Percentiles rank a stretch among this genome's conserved stretches.
These are phyloP conservation scores for Leccinum ochraceum DNA, from an alignment of 768 basidiomycete species.

Conservation along the genomic window DNA sequence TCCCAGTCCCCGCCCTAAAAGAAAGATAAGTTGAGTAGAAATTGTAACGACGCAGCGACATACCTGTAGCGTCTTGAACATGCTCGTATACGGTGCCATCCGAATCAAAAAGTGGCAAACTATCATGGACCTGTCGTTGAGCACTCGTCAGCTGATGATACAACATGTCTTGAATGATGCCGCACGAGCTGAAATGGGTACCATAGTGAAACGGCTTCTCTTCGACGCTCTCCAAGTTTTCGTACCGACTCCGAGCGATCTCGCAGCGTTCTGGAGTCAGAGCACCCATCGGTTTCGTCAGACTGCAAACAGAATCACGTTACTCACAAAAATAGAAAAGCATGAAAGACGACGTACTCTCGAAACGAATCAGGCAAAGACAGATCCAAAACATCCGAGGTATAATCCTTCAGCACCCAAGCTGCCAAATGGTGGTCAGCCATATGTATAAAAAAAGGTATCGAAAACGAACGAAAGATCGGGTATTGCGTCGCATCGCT, in stretches of 20 bases:
- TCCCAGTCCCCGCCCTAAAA: constrained; percentile 88
- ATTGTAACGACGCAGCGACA: constrained; percentile 9
- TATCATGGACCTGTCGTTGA: constrained; percentile 70
- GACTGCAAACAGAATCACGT: constrained; percentile 40
- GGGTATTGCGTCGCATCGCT: constrained; percentile 96
- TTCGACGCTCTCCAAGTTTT: constrained; percentile 71
- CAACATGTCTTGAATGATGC: neutral
- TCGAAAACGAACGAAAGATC: constrained; percentile 66
- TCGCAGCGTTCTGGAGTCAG: constrained; percentile 72
- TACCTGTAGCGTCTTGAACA: constrained; percentile 88
- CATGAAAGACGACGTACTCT: constrained; percentile 52
- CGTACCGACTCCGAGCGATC: constrained; percentile 74
- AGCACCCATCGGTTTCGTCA: constrained; percentile 90
- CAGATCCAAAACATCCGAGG: constrained; percentile 67
- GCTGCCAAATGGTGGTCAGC: constrained; percentile 44
- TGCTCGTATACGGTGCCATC: constrained; percentile 86
- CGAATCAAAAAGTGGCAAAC: constrained; percentile 94
- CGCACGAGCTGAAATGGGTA: constrained; percentile 85
- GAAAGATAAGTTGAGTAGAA: neutral
- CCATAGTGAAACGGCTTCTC: constrained; percentile 93
- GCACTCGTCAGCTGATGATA: constrained; percentile 3
- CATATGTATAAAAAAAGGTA: neutral
- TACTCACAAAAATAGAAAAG: neutral
- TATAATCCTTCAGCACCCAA: constrained; percentile 89
- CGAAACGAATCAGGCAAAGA: constrained; percentile 61